phyloP scores from a whole-genome alignment of 2,329 filamentous ascomycete species.

The Fonsecaea pedrosoi region DNA sequence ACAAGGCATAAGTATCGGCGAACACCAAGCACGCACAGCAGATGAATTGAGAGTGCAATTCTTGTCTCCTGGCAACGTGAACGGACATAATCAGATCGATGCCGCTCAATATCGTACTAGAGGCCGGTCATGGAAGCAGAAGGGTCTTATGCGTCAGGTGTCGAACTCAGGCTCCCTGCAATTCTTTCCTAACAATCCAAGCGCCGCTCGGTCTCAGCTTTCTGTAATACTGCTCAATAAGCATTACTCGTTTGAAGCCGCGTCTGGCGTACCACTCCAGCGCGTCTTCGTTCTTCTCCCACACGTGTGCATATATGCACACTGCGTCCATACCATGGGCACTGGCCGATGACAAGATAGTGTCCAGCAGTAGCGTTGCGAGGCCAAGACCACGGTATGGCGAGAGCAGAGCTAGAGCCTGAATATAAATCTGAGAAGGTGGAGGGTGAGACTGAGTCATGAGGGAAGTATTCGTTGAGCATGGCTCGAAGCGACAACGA shows the following conservation, averaged over 20 bases:
- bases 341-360: constrained; percentile 44
- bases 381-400: constrained; percentile 66
- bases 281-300: constrained; percentile 67
- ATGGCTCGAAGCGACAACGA: constrained; percentile 54
- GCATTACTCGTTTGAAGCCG: constrained; percentile 60
- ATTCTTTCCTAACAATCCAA: constrained; percentile 53
- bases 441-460: constrained; percentile 28
- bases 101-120: background rate
- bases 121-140: background rate
- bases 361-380: constrained; percentile 61
- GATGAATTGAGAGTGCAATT: background rate
- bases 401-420: constrained; percentile 65
- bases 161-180: constrained; percentile 20
- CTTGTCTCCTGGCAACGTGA: background rate
- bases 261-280: constrained; percentile 66
- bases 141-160: background rate
- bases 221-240: constrained; percentile 65
- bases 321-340: constrained; percentile 37
- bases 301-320: constrained; percentile 68
- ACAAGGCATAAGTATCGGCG: too few species aligned
- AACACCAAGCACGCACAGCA: background rate
- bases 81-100: background rate
- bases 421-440: constrained; percentile 63
- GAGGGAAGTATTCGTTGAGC: constrained; percentile 10
- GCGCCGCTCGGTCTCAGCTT: constrained; percentile 64